Conservation (phyloP, 1,284 basidiomycete species). For the Ganoderma sp. region DNA sequence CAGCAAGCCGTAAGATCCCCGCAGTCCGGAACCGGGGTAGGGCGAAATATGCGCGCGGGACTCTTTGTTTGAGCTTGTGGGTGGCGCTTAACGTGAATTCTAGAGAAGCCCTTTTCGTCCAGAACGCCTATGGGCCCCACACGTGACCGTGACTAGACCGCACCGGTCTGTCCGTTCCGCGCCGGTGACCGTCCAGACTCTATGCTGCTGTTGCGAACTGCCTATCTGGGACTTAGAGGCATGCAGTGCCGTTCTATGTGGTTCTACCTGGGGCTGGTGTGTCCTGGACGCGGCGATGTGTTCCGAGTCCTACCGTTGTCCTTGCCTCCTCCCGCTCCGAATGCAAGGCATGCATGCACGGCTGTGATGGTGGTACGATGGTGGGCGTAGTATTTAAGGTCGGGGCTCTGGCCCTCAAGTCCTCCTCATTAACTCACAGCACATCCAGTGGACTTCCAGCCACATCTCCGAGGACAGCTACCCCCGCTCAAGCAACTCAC, state of each 20-base stretch:
- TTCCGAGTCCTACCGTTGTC: constrained; percentile 34
- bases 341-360: constrained; percentile 3
- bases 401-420: constrained; percentile 20
- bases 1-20: neutral
- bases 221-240: constrained; percentile 14
- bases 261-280: constrained; percentile 29
- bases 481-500: constrained; percentile 21
- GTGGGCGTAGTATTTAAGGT: constrained; percentile 24
- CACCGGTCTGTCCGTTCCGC: constrained; percentile 17
- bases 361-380: constrained; percentile 9
- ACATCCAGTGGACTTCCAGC: constrained; percentile 23
- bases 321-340: neutral
- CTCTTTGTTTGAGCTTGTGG: constrained; percentile 31
- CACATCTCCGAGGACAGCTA: constrained; percentile 13
- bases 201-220: constrained; percentile 2
- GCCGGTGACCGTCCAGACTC: constrained; percentile 24
- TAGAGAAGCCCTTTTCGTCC: constrained; percentile 31
- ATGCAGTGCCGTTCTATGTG: neutral
- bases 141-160: constrained; percentile 30
- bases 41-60: neutral
- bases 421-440: constrained; percentile 30
- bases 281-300: constrained; percentile 30
- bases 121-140: constrained; percentile 29
- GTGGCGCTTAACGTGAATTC: constrained; percentile 24
- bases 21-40: constrained; percentile 1